A percentile compares a stretch with the other conserved stretches of the same genome.
Evolutionary conservation across 2,329 filamentous ascomycete species (phyloP).

Genomic region (Dothiorella sarmentorum): DNA sequence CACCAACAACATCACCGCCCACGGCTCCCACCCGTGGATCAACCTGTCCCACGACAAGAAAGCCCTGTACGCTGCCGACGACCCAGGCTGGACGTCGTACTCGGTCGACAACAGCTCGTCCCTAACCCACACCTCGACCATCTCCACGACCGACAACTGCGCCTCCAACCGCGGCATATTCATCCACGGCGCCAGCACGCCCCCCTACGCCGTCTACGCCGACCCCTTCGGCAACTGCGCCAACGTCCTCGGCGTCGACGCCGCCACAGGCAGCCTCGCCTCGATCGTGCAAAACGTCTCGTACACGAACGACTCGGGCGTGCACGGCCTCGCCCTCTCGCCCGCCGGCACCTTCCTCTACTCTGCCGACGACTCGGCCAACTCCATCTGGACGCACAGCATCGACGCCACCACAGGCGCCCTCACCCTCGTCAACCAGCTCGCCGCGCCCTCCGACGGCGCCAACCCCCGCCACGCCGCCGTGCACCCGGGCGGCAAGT

Average conservation of each 20-base stretch:
- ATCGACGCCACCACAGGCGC: constrained; percentile 23
- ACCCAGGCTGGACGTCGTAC: constrained; percentile 14
- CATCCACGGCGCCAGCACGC: background rate
- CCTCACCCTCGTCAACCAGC: constrained; percentile 23
- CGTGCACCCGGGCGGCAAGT: constrained; percentile 29
- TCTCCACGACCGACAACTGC: constrained; percentile 1
- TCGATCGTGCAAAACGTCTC: background rate
- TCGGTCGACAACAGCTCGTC: constrained; percentile 1
- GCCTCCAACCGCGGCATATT: background rate
- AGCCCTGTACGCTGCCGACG: constrained; percentile 12
- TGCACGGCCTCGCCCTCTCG: constrained; percentile 28
- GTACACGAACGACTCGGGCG: constrained; percentile 20
- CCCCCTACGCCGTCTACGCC: constrained; percentile 15
- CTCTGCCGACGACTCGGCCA: constrained; percentile 32
- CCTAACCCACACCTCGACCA: background rate
- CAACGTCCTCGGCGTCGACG: constrained; percentile 12
- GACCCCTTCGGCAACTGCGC: constrained; percentile 14
- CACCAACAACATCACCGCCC: constrained; percentile 16
- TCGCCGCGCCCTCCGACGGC: constrained; percentile 21
- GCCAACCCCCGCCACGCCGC: constrained; percentile 29
- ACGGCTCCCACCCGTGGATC: constrained; percentile 15
- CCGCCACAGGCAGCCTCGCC: background rate
- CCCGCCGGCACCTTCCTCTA: constrained; percentile 29
- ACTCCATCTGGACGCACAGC: constrained; percentile 31
- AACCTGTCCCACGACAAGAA: constrained; percentile 15